phyloP scores from a whole-genome alignment of 108 stramenopile species.

The Epithemia pelagica region DNA sequence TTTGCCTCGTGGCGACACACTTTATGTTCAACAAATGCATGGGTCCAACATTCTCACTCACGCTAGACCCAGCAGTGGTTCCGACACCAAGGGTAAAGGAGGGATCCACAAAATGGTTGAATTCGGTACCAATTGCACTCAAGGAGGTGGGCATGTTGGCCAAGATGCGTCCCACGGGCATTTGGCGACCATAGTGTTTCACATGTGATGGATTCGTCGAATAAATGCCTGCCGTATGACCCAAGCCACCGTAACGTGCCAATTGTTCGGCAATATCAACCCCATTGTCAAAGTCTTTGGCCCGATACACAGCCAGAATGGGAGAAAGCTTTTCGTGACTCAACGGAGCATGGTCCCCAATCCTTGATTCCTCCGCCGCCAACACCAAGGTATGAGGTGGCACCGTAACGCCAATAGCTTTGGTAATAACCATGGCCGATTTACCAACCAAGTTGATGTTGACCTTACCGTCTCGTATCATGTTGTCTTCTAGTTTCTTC shows the following conservation, averaged over 20 bases:
- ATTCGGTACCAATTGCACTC: slow-evolving; percentile 24
- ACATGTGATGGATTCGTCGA: too few species aligned
- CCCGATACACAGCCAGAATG: slow-evolving; percentile 18
- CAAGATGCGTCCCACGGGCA: slow-evolving; percentile 21
- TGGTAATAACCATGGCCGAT: slow-evolving; percentile 19
- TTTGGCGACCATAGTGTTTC: slow-evolving; percentile 14
- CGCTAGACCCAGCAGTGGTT: slow-evolving; percentile 14
- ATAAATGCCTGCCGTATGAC: too few species aligned
- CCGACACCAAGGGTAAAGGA: slow-evolving; percentile 26
- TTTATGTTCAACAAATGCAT: slow-evolving; percentile 28
- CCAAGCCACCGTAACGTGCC: too few species aligned
- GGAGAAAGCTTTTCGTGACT: slow-evolving; percentile 31
- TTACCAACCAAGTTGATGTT: slow-evolving; percentile 37
- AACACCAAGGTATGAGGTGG: slow-evolving; percentile 26
- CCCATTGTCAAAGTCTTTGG: slow-evolving; percentile 21
- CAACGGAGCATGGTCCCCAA: neutral
- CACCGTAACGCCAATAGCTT: slow-evolving; percentile 14
- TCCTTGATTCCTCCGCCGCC: slow-evolving; percentile 8
- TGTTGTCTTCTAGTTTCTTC: slow-evolving; percentile 20
- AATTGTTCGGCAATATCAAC: slow-evolving; percentile 13
- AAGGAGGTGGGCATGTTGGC: slow-evolving; percentile 26
- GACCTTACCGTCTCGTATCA: slow-evolving; percentile 18
- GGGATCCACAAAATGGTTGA: slow-evolving; percentile 28
- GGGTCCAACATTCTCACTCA: slow-evolving; percentile 26
- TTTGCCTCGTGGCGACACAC: too few species aligned